Conservation (phyloP, 495 filamentous ascomycete species). For the Podospora sp. region DNA sequence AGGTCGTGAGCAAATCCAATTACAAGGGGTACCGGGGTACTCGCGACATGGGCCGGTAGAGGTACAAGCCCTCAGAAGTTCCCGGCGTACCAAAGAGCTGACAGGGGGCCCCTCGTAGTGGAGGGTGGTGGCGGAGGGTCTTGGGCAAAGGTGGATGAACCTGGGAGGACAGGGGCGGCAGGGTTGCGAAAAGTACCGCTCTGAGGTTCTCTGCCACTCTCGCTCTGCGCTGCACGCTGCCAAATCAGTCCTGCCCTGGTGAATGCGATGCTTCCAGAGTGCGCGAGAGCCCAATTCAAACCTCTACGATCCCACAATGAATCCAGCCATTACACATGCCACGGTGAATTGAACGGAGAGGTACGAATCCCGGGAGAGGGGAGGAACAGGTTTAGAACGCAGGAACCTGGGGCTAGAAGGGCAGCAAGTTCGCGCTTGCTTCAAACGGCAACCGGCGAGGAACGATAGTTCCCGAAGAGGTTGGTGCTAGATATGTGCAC, state of each 20-base stretch:
- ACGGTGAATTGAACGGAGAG: background rate
- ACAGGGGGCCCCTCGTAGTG: constrained; percentile 27
- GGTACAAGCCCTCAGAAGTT: constrained; percentile 31
- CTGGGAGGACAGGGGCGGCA: constrained; percentile 10
- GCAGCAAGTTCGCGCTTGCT: background rate
- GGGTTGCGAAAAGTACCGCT: constrained; percentile 25
- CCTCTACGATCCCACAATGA: background rate
- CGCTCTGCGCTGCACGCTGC: background rate
- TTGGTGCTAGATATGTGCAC: background rate
- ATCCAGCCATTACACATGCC: background rate
- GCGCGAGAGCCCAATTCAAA: background rate
- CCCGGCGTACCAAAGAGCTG: constrained; percentile 28
- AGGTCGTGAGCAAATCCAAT: constrained; percentile 32
- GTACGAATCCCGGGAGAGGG: background rate
- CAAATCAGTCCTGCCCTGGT: background rate
- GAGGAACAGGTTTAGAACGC: background rate
- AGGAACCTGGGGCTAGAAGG: background rate
- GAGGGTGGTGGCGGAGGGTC: constrained; percentile 24
- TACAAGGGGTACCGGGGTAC: constrained; percentile 29
- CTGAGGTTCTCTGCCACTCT: constrained; percentile 4
- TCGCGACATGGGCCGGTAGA: constrained; percentile 32
- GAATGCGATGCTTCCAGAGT: background rate
- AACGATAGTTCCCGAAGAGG: constrained; percentile 10
- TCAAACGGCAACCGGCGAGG: constrained; percentile 8
- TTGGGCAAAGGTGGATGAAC: constrained; percentile 13